Conservation (phyloP, 2,329 filamentous ascomycete genomes). For the Metarhizium album region DNA sequence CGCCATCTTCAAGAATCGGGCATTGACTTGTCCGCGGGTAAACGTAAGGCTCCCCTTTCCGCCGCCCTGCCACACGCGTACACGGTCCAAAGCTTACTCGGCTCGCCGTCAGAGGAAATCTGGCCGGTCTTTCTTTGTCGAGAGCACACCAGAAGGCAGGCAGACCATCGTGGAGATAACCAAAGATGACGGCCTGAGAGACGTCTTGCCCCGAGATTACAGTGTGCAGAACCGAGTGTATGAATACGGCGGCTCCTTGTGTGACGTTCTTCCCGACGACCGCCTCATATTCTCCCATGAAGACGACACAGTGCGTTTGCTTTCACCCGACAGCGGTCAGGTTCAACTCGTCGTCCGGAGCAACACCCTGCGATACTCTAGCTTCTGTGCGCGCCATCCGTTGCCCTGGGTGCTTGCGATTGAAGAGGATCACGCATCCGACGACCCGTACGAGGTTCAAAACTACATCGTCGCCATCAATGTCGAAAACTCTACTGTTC, state of each 20-base stretch:
- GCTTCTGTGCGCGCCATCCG: slow-evolving; percentile 31
- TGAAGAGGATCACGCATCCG: slow-evolving; percentile 37
- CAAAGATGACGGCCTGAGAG: slow-evolving; percentile 18
- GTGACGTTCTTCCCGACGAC: slow-evolving; percentile 27
- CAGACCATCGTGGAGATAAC: slow-evolving; percentile 33
- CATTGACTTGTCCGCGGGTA: slow-evolving; percentile 24
- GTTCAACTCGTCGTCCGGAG: slow-evolving; percentile 22
- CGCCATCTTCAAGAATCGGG: slow-evolving; percentile 23
- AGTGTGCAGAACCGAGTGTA: slow-evolving; percentile 36
- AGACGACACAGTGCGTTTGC: slow-evolving; percentile 30
- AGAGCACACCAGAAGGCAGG: slow-evolving; percentile 28
- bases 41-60: slow-evolving; percentile 15
- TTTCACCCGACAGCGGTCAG: slow-evolving; percentile 26
- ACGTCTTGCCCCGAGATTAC: slow-evolving; percentile 32
- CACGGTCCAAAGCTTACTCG: not conserved
- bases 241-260: slow-evolving; percentile 40
- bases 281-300: slow-evolving; percentile 36
- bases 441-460: slow-evolving; percentile 20
- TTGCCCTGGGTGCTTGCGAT: slow-evolving; percentile 36
- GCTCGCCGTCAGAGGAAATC: slow-evolving; percentile 14
- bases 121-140: slow-evolving; percentile 26
- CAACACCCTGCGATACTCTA: slow-evolving; percentile 29
- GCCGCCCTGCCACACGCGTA: not conserved
- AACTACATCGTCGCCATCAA: slow-evolving; percentile 31
- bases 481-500: slow-evolving; percentile 28